Conservation (phyloP, 345 rosid genomes). For the Aurinia saxatilis region DNA sequence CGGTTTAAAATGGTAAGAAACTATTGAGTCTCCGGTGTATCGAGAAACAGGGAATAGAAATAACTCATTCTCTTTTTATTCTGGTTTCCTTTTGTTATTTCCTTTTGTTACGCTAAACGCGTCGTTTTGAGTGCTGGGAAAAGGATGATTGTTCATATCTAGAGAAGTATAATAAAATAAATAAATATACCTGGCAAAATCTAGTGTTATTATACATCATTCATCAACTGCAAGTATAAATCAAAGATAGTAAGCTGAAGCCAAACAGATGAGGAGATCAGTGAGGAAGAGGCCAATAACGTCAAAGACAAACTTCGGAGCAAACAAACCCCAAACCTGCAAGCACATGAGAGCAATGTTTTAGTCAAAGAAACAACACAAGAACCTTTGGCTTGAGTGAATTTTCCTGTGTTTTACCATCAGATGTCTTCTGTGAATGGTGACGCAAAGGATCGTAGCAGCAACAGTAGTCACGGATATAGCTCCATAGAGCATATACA, state of each 20-base stretch:
- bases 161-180: background rate
- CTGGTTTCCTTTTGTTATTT: too few species aligned
- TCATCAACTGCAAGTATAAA: background rate
- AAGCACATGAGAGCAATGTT: constrained; percentile 4
- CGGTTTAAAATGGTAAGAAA: too few species aligned
- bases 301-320: constrained; percentile 87
- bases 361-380: constrained; percentile 3
- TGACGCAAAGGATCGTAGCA: constrained; percentile 69
- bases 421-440: constrained; percentile 82
- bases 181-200: background rate
- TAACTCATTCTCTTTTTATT: too few species aligned
- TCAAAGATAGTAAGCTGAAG: constrained; percentile 44
- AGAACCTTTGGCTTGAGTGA: background rate
- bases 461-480: constrained; percentile 44
- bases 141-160: too few species aligned
- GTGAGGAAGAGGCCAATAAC: constrained; percentile 61
- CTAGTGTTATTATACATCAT: background rate
- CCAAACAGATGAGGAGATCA: constrained; percentile 56
- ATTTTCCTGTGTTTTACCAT: constrained; percentile 44
- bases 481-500: constrained; percentile 67
- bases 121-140: too few species aligned
- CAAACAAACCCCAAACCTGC: constrained; percentile 97
- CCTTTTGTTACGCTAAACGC: too few species aligned
- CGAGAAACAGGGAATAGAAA: too few species aligned
- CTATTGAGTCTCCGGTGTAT: too few species aligned